Conservation (phyloP, 2,329 filamentous ascomycete genomes). For the Sphaerostilbella broomeana region DNA sequence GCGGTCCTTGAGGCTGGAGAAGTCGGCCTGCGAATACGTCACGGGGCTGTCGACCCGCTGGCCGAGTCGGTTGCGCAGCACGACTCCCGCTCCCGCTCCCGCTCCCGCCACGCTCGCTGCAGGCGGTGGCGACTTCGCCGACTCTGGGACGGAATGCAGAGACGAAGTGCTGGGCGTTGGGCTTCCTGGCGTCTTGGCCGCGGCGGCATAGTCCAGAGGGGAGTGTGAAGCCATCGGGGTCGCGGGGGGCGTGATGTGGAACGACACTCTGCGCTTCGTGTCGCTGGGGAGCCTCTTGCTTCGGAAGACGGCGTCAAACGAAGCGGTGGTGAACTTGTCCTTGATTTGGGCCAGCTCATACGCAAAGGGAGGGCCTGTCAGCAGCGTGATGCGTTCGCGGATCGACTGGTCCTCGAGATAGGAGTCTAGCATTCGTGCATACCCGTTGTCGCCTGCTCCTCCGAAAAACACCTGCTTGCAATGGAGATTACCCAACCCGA, state of each 20-base stretch:
- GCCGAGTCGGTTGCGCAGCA: slow-evolving; percentile 20
- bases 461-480: slow-evolving; percentile 35
- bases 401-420: slow-evolving; percentile 21
- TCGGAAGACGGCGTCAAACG: slow-evolving; percentile 21
- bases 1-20: slow-evolving; percentile 20
- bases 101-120: too few species aligned
- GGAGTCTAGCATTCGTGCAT: slow-evolving; percentile 33
- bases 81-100: too few species aligned
- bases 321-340: slow-evolving; percentile 20
- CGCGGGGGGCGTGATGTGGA: slow-evolving; percentile 16
- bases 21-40: slow-evolving; percentile 15
- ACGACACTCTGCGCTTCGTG: slow-evolving; percentile 16
- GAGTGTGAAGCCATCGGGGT: slow-evolving; percentile 9
- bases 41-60: slow-evolving; percentile 24
- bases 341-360: slow-evolving; percentile 28
- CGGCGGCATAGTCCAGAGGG: slow-evolving; percentile 16
- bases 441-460: slow-evolving; percentile 36
- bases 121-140: slow-evolving; percentile 3
- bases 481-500: slow-evolving; percentile 30
- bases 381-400: slow-evolving; percentile 27
- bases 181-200: slow-evolving; percentile 3
- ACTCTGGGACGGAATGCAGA: background rate
- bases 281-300: slow-evolving; percentile 20
- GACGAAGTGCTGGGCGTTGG: background rate
- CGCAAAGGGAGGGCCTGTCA: slow-evolving; percentile 34